Base-by-base conservation (phyloP, 202 grass and related monocot species). In the Saccharum hybrid region DNA sequence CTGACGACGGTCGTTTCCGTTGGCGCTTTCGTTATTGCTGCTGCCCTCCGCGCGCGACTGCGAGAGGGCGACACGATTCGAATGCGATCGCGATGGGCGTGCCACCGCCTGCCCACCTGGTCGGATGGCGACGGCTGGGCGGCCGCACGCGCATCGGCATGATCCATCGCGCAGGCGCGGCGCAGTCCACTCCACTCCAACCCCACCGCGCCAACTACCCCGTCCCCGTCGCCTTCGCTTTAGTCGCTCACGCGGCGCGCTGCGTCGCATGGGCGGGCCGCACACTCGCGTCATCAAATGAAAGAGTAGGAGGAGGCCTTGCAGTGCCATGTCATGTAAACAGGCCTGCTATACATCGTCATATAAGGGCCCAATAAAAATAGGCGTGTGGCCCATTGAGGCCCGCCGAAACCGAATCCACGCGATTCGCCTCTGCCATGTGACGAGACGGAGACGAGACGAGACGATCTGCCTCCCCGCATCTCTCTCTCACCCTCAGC, bases 111-210 rank as follows among this genome's bases (percentile, higher is more conserved):
- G 78, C 66, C 48, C 78, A 59, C 78, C 74, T 72, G 79, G 67
- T 73, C 86, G 79, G 72, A 77, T 22, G 71, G 71, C 71, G 71
- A 83, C 81, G 71, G 1, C 33, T 65, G 34, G 61, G 14, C 81
- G 71, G 64, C 64, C 73, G 26, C 48, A 28, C 62, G 33, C 83
- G 34, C 41, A 15, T 56, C 51, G 13, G 1, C 46, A 43, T 43
- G 10, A 14, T 13, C 5, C 16, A 0, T n/a, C 2, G 3, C 81
- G 49, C 63, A 26, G 48, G 10, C 14, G 49, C 15, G 1, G 41
- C 75, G n/a, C 28, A 14, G 16, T 16, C 48, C 57, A n/a, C n/a
- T n/a, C n/a, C n/a, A n/a, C n/a, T n/a, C n/a, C 57, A 4, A 0
- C 15, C n/a, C 15, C 71, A 48, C 75, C 37, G 30, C 60, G 30